These are phyloP conservation scores for Aspergillus tamarii DNA, from an alignment of 2,329 filamentous ascomycete species.

Conservation along the genomic window DNA sequence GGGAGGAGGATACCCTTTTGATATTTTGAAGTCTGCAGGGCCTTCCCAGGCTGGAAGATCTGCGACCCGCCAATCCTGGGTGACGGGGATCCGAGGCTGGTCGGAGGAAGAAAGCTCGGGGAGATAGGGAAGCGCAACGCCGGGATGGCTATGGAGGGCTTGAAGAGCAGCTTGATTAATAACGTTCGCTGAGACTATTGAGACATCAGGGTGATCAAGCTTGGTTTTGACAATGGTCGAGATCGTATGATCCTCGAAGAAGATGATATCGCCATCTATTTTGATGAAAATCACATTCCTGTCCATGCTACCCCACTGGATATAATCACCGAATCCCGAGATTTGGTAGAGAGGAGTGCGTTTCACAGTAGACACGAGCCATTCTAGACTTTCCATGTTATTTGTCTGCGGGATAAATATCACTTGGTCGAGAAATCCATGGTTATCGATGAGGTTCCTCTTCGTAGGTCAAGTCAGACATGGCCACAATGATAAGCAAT, in stretches of 20 bases:
- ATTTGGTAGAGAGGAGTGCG: constrained; percentile 34
- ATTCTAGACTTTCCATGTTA: constrained; percentile 39
- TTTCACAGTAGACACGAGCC: constrained; percentile 37
- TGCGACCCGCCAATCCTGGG: constrained; percentile 37
- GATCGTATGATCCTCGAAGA: constrained; percentile 51
- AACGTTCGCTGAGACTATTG: constrained; percentile 59
- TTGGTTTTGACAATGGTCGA: constrained; percentile 58
- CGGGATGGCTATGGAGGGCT: constrained; percentile 59
- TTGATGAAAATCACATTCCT: constrained; percentile 43
- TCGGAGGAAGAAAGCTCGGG: constrained; percentile 45
- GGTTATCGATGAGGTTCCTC: constrained; percentile 44
- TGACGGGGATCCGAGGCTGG: constrained; percentile 19
- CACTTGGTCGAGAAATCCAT: constrained; percentile 48
- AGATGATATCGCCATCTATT: constrained; percentile 50
- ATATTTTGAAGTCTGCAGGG: constrained; percentile 33
- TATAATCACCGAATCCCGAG: constrained; percentile 12
- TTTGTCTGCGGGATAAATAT: constrained; percentile 47
- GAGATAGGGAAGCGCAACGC: constrained; percentile 57
- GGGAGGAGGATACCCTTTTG: constrained; percentile 31
- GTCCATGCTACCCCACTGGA: constrained; percentile 20
- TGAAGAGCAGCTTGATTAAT: constrained; percentile 60
- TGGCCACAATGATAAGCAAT: background rate
- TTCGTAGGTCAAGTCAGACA: constrained; percentile 16
- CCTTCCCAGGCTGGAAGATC: constrained; percentile 40
- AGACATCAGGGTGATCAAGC: constrained; percentile 54